Conservation (phyloP, 2,329 filamentous ascomycete genomes). For the Leptographium procerum region DNA sequence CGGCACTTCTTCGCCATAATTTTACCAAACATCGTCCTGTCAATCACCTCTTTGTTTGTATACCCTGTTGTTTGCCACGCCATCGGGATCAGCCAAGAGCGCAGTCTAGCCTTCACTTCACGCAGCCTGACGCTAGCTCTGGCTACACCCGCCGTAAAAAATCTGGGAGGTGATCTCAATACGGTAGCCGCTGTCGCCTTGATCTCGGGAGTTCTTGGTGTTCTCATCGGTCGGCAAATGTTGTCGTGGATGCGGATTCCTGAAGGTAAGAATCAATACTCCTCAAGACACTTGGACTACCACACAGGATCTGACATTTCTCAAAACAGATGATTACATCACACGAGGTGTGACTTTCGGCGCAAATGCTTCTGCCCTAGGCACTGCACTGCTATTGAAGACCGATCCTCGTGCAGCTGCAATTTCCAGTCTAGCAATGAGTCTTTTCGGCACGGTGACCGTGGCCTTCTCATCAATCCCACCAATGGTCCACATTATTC, state of each 20-base stretch:
- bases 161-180: constrained; percentile 44
- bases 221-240: constrained; percentile 39
- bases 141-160: constrained; percentile 43
- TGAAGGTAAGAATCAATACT: constrained; percentile 28
- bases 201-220: constrained; percentile 47
- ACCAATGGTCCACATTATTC: constrained; percentile 34
- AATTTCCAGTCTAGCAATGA: constrained; percentile 48
- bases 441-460: constrained; percentile 47
- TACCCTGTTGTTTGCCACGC: constrained; percentile 44
- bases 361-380: constrained; percentile 48
- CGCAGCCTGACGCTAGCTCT: constrained; percentile 48
- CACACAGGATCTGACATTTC: not conserved
- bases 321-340: constrained; percentile 46
- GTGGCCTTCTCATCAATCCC: constrained; percentile 47
- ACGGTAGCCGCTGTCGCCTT: constrained; percentile 46
- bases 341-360: constrained; percentile 51
- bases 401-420: constrained; percentile 48
- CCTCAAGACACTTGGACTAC: not conserved
- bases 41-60: constrained; percentile 41
- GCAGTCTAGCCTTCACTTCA: constrained; percentile 43
- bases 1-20: constrained; percentile 42
- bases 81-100: constrained; percentile 39
- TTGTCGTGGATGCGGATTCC: constrained; percentile 39
- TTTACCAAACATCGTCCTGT: constrained; percentile 38
- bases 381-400: constrained; percentile 42